Evolutionary conservation across 371 early-diverging fungal species (phyloP).

Genomic region (Zancudomyces culisetae): DNA sequence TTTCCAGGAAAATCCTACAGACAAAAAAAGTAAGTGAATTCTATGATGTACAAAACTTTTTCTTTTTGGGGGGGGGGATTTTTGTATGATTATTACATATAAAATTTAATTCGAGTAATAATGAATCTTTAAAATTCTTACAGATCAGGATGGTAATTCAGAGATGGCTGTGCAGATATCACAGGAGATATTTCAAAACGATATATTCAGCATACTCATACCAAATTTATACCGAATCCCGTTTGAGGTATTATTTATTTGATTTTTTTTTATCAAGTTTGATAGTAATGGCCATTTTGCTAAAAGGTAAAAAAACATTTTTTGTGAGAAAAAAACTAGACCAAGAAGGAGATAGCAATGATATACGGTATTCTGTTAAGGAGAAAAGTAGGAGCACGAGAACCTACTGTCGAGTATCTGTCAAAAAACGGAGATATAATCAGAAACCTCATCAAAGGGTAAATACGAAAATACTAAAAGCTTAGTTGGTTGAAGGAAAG

Average conservation of each 20-base stretch:
- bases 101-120: not conserved
- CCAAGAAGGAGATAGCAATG: constrained; percentile 91
- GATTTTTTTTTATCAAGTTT: not conserved
- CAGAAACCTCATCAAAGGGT: constrained; percentile 55
- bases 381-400: constrained; percentile 81
- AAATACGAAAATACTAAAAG: too few relatives aligned
- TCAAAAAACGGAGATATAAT: constrained; percentile 61
- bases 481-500: too few relatives aligned
- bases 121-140: constrained; percentile 1
- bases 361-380: constrained; percentile 90
- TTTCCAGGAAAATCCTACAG: constrained; percentile 80
- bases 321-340: constrained; percentile 14
- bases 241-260: constrained; percentile 43
- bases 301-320: not conserved
- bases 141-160: constrained; percentile 70
- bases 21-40: constrained; percentile 9
- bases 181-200: constrained; percentile 81
- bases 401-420: constrained; percentile 90
- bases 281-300: not conserved
- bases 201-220: constrained; percentile 65
- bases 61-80: too few relatives aligned
- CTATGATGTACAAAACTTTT: too few relatives aligned
- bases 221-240: constrained; percentile 72
- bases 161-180: constrained; percentile 84
- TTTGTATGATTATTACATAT: not conserved